phyloP scores from a whole-genome alignment of 192 early-diverging fungal genomes.

The Umbelopsis isabellina region DNA sequence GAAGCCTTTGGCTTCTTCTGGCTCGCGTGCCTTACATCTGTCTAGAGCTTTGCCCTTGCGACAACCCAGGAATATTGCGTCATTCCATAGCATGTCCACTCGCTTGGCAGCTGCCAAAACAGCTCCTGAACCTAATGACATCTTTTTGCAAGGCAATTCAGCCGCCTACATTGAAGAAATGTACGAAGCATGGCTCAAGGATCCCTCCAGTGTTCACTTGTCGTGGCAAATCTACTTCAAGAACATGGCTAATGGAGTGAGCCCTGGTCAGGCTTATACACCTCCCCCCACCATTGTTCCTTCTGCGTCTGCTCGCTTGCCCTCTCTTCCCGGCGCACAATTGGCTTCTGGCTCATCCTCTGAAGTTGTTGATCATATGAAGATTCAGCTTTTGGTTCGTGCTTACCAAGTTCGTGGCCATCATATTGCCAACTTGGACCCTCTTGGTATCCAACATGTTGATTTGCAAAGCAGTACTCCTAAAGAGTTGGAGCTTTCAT shows the following conservation, averaged over 20 bases:
- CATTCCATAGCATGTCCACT: constrained; percentile 30
- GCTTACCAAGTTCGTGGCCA: constrained; percentile 98
- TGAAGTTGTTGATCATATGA: constrained; percentile 95
- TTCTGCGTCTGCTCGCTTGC: constrained; percentile 59
- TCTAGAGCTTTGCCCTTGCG: constrained; percentile 21
- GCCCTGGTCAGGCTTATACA: constrained; percentile 73
- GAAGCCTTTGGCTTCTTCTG: constrained; percentile 18
- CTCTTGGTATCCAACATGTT: constrained; percentile 79
- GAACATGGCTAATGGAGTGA: constrained; percentile 69
- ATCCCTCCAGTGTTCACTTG: constrained; percentile 89
- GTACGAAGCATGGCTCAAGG: constrained; percentile 90
- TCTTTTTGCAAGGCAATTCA: constrained; percentile 82
- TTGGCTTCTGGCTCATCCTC: constrained; percentile 42
- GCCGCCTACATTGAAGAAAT: constrained; percentile 95
- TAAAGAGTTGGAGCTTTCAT: constrained; percentile 80
- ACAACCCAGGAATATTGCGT: constrained; percentile 28
- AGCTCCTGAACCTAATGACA: constrained; percentile 66
- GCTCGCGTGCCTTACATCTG: constrained; percentile 23
- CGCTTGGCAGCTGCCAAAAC: constrained; percentile 39
- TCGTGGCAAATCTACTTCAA: constrained; percentile 98
- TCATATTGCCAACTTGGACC: constrained; percentile 94
- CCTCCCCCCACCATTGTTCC: constrained; percentile 82
- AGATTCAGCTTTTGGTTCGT: constrained; percentile 94
- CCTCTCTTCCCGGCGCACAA: constrained; percentile 57
- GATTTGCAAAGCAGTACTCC: constrained; percentile 59